Percentiles rank a stretch among this genome's conserved stretches.
These are phyloP conservation scores for Globisporangium mamillatum DNA, from an alignment of 352 stramenopile species.

Conservation along the genomic window DNA sequence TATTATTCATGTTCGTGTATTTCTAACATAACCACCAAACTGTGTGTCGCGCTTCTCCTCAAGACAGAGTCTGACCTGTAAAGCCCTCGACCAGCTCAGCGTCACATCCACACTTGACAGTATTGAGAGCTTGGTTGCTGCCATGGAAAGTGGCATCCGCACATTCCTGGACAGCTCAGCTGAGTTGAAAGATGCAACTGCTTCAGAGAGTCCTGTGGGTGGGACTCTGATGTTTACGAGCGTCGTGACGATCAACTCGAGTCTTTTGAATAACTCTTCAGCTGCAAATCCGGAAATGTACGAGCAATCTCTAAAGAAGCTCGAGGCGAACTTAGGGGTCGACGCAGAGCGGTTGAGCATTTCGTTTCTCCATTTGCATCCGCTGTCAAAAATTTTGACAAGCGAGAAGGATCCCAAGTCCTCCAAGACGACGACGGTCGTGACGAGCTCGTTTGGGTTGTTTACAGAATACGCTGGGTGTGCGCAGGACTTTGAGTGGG, in stretches of 20 bases:
- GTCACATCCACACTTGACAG: neutral
- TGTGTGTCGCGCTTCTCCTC: neutral
- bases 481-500: slow-evolving; percentile 19
- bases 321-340: neutral
- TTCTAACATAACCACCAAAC: neutral
- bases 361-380: slow-evolving; percentile 18
- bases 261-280: neutral
- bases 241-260: slow-evolving; percentile 18
- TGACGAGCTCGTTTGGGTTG: slow-evolving; percentile 1
- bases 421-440: neutral
- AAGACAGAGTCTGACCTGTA: slow-evolving; percentile 12
- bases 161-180: neutral
- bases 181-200: neutral
- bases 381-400: neutral
- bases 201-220: neutral
- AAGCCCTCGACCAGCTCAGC: slow-evolving; percentile 15
- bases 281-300: neutral
- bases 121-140: neutral
- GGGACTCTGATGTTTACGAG: slow-evolving; percentile 5
- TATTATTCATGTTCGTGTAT: neutral
- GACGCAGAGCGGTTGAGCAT: slow-evolving; percentile 10
- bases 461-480: slow-evolving; percentile 17
- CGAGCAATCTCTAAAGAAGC: neutral
- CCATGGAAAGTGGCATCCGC: neutral
- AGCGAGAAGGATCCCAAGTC: neutral